phyloP scores from a whole-genome alignment of 2,329 filamentous ascomycete genomes.

The Curvularia spicifera region DNA sequence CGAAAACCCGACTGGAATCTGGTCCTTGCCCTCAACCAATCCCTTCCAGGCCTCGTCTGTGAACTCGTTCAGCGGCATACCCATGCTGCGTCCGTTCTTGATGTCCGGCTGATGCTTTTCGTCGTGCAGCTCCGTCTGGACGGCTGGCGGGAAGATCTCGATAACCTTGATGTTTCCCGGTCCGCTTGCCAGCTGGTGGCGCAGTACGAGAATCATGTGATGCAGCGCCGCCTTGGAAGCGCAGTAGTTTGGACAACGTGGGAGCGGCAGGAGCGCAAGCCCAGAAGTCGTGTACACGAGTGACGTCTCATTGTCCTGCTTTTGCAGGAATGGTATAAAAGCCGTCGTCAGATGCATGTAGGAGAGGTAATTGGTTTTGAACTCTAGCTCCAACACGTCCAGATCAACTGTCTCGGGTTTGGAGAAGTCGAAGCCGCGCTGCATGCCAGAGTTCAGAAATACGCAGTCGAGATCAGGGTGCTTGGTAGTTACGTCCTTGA shows the following conservation, averaged over 20 bases:
- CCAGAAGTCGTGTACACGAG: constrained; percentile 59
- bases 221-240: constrained; percentile 64
- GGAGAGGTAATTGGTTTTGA: constrained; percentile 60
- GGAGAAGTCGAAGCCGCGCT: constrained; percentile 58
- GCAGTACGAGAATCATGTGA: constrained; percentile 59
- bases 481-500: constrained; percentile 49
- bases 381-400: constrained; percentile 52
- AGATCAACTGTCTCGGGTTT: constrained; percentile 58
- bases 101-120: constrained; percentile 62
- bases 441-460: constrained; percentile 62
- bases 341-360: constrained; percentile 58
- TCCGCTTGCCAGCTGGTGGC: constrained; percentile 57
- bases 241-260: constrained; percentile 60
- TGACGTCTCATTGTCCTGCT: constrained; percentile 51
- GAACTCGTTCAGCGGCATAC: constrained; percentile 62
- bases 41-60: constrained; percentile 57
- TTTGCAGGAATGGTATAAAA: constrained; percentile 59
- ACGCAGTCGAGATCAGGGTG: constrained; percentile 61
- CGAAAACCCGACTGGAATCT: constrained; percentile 58
- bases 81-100: constrained; percentile 57
- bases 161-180: constrained; percentile 59
- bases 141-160: constrained; percentile 62
- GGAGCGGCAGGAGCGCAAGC: constrained; percentile 58
- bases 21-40: constrained; percentile 57
- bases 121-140: constrained; percentile 65